Evolutionary conservation across 805 yeast genomes (phyloP).

Genomic region (Wickerhamiella occidentalis): DNA sequence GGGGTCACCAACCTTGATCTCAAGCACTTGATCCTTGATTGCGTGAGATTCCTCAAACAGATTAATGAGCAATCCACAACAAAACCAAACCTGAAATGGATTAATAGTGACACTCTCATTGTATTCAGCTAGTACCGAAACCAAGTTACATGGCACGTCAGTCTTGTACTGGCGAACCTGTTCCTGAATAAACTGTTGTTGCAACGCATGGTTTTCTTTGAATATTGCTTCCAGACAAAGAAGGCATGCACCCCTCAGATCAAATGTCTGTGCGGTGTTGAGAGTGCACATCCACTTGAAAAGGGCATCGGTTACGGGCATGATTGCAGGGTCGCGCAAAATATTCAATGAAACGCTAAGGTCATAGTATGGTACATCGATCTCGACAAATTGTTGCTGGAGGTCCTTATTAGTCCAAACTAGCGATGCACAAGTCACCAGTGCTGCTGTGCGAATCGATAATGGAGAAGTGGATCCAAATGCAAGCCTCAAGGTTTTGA

Average conservation of each 20-base stretch:
- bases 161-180: constrained; percentile 42
- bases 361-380: constrained; percentile 88
- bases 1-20: constrained; percentile 42
- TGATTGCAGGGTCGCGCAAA: constrained; percentile 27
- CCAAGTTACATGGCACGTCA: constrained; percentile 41
- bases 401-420: constrained; percentile 53
- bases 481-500: constrained; percentile 54
- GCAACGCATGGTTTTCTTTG: constrained; percentile 48
- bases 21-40: constrained; percentile 25
- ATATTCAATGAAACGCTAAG: constrained; percentile 41
- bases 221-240: constrained; percentile 57
- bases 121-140: constrained; percentile 60
- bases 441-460: constrained; percentile 51
- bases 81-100: constrained; percentile 82
- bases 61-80: constrained; percentile 51
- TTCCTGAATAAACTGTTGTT: constrained; percentile 48
- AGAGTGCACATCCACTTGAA: constrained; percentile 70
- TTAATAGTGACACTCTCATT: constrained; percentile 61
- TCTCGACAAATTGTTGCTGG: constrained; percentile 60
- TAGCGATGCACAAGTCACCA: constrained; percentile 65
- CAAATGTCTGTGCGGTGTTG: constrained; percentile 76
- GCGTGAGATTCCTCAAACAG: constrained; percentile 37
- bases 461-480: constrained; percentile 54
- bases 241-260: constrained; percentile 63
- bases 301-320: constrained; percentile 66